These are phyloP conservation scores for Protomyces gravidus DNA, from an alignment of 1,139 yeast species.

Conservation along the genomic window DNA sequence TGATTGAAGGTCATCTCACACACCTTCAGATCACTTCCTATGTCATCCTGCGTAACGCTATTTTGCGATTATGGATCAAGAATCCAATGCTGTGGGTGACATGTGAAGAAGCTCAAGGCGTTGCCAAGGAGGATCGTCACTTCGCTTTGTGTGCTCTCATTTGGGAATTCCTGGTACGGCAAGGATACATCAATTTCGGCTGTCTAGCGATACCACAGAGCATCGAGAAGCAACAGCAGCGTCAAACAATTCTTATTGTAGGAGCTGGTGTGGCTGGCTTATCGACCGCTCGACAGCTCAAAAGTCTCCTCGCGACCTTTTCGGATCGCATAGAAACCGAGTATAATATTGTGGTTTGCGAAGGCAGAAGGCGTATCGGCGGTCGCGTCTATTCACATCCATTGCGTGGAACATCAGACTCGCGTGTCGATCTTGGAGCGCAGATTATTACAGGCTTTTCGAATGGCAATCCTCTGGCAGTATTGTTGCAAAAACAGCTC, in stretches of 20 bases:
- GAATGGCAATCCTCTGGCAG: conserved; percentile 46
- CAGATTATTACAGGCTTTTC: conserved; percentile 46
- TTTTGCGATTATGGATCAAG: conserved; percentile 46
- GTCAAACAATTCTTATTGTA: conserved; percentile 39
- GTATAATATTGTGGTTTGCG: conserved; percentile 44
- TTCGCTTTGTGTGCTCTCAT: conserved; percentile 46
- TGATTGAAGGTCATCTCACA: conserved; percentile 41
- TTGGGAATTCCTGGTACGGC: conserved; percentile 45
- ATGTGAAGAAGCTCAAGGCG: conserved; percentile 46
- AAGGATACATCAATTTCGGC: conserved; percentile 47
- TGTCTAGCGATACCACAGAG: conserved; percentile 40
- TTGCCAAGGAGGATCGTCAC: conserved; percentile 44
- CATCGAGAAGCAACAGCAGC: not conserved
- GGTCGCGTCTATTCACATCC: conserved; percentile 46
- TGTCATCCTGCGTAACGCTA: conserved; percentile 45
- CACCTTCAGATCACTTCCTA: conserved; percentile 45
- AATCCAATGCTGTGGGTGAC: conserved; percentile 46
- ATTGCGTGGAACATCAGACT: conserved; percentile 30
- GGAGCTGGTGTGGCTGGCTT: conserved; percentile 49
- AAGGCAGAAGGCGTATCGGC: conserved; percentile 46
- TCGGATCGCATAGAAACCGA: conserved; percentile 40
- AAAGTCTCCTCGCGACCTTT: conserved; percentile 41
- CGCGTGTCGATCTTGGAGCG: conserved; percentile 45
- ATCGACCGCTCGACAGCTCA: conserved; percentile 46
- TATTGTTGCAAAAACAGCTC: conserved; percentile 44